These are phyloP conservation scores for Zizania palustris DNA, from an alignment of 202 grass and related monocot genomes.

Conservation along the genomic window DNA sequence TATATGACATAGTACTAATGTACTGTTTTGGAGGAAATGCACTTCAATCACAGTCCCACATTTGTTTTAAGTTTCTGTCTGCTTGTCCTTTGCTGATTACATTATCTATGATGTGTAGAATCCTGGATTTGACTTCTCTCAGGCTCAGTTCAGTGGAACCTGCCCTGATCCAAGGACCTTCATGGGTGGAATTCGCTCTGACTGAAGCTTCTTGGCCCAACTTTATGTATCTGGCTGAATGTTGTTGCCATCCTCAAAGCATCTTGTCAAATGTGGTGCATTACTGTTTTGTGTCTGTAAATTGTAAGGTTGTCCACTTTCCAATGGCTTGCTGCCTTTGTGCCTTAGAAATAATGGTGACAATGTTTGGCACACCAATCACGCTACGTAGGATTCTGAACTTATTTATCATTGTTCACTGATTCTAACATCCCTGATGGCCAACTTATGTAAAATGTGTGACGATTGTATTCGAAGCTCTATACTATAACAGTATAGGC, in stretches of 20 bases:
- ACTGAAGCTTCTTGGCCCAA: slow-evolving; percentile 37
- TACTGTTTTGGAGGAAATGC: not conserved
- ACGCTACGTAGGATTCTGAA: not conserved
- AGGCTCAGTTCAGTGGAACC: slow-evolving; percentile 82
- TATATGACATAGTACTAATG: slow-evolving; percentile 4
- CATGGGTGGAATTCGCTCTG: slow-evolving; percentile 77
- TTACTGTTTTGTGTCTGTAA: not conserved
- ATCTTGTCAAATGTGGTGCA: too few species aligned
- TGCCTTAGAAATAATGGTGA: slow-evolving; percentile 29
- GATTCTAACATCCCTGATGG: not conserved
- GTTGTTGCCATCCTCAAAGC: not conserved
- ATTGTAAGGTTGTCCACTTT: not conserved
- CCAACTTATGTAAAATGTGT: not conserved
- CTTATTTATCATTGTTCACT: not conserved
- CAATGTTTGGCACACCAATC: not conserved
- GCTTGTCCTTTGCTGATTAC: not conserved
- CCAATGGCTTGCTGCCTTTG: not conserved
- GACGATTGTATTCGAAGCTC: too few species aligned
- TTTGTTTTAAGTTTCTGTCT: not conserved
- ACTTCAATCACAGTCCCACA: not conserved
- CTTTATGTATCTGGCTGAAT: not conserved
- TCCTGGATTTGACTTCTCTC: slow-evolving; percentile 91
- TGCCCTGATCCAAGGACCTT: slow-evolving; percentile 96
- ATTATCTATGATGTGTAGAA: slow-evolving; percentile 58
- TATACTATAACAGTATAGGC: too few species aligned